phyloP scores from a whole-genome alignment of 345 rosid species.

The Eucalyptus tenuipes region DNA sequence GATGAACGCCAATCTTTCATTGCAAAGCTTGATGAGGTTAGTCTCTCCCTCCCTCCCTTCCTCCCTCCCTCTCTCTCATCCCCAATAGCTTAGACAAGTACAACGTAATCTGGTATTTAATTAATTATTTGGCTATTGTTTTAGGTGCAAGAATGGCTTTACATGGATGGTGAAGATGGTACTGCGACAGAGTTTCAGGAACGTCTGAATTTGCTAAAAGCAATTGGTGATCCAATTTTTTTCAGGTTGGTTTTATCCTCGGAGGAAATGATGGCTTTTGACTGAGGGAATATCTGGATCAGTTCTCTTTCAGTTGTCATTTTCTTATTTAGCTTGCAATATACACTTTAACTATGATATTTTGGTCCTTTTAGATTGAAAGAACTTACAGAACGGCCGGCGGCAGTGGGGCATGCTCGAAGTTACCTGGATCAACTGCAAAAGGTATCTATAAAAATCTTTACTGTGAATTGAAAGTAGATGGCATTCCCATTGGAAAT shows the following conservation, averaged over 20 bases:
- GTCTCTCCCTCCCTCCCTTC: not conserved
- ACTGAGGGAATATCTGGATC: not conserved
- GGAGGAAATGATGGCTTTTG: not conserved
- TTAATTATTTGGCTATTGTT: not conserved
- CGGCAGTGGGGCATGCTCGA: conserved; percentile 46
- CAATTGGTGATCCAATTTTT: conserved; percentile 68
- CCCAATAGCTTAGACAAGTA: not conserved
- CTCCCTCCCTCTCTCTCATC: not conserved
- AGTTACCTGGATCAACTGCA: conserved; percentile 47
- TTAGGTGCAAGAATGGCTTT: conserved; percentile 98
- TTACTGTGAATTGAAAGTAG: not conserved
- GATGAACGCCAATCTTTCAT: conserved; percentile 75
- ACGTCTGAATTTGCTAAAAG: conserved; percentile 55
- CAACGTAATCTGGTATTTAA: not conserved
- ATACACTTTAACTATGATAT: not conserved
- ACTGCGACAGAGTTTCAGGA: conserved; percentile 62
- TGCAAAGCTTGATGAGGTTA: conserved; percentile 87
- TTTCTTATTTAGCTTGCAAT: not conserved
- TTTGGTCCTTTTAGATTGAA: conserved; percentile 26
- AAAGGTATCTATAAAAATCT: conserved; percentile 37
- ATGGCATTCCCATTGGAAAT: not conserved
- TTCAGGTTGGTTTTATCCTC: conserved; percentile 27
- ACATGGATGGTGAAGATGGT: conserved; percentile 95
- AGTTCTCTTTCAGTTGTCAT: not conserved
- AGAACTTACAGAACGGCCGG: conserved; percentile 81